Conservation (phyloP, 352 stramenopile species). For the Pythium apleroticum region DNA sequence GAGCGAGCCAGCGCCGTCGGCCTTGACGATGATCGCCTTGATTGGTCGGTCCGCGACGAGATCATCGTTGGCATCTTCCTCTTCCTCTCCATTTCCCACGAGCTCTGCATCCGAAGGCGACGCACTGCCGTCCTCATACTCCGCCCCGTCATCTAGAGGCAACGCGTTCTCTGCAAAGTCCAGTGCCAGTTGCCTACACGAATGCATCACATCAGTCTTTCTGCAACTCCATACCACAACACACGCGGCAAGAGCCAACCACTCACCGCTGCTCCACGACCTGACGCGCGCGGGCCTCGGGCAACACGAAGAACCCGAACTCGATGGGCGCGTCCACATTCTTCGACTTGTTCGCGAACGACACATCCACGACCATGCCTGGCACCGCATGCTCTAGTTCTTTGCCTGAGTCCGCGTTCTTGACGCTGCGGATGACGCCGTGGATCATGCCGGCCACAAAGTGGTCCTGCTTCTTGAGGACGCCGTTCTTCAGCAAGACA, state of each 20-base stretch:
- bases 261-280: conserved; percentile 72
- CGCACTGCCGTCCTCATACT: neutral
- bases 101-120: conserved; percentile 7
- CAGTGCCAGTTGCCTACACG: conserved; percentile 57
- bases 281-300: conserved; percentile 58
- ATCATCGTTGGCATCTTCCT: conserved; percentile 31
- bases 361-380: conserved; percentile 79
- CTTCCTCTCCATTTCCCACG: conserved; percentile 14
- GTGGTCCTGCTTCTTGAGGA: conserved; percentile 65
- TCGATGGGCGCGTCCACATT: conserved; percentile 83
- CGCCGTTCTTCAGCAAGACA: conserved; percentile 69
- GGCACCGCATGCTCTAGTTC: conserved; percentile 55
- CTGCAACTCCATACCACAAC: neutral
- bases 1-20: conserved; percentile 73
- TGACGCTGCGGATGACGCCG: conserved; percentile 63
- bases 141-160: conserved; percentile 31
- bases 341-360: conserved; percentile 79
- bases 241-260: no score
- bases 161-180: conserved; percentile 68
- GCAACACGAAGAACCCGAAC: conserved; percentile 73
- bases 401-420: conserved; percentile 47
- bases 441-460: conserved; percentile 88
- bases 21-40: conserved; percentile 80
- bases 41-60: conserved; percentile 45
- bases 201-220: neutral